Evolutionary conservation across 2,329 filamentous ascomycete genomes (phyloP), one percentile per base, ranked within the genome.

Genomic region (Fusarium verticillioides): DNA sequence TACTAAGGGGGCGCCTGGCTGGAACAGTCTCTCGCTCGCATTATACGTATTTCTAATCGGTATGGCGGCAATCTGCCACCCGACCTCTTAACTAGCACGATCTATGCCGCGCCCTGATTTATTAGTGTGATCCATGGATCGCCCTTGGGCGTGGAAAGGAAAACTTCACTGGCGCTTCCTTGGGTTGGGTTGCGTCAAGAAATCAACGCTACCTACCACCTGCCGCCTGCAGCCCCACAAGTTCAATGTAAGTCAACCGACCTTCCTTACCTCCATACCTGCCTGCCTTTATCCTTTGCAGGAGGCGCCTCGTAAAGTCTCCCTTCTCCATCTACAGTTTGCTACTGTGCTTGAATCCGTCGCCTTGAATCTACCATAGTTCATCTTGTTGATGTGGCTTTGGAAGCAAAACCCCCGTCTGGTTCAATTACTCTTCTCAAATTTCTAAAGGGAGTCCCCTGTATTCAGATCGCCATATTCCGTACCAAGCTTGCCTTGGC

Each of bases 251-350:
- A 52, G 43, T 49, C 54, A 37, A 68, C 40, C 36, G 37, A 40
- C 46, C 44, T 36, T 43, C 26, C 44, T 23, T 46, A 9, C 43
- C 43, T 39, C 37, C 37, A 39, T 50, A 32, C 30, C 18, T 65
- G 18, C 43, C 43, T 46, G 43, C 37, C 53, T 63, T 49, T 8
- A 23, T 62, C 26, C 39, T 37, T 70, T 43, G 32, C 44, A 26
- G 34, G 36, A 32, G 49, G 44, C 66, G 66, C 58, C 61, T 59
- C 50, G 43, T 56, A 58, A 63, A 74, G 63, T 65, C 60, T 74
- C 47, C 59, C 60, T 68, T 52, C 63, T 74, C 36, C 70, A 74
- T 67, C 70, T 26, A 40, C 42, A 66, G 56, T 42, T 40, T 40
- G 26, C 39, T 44, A 28, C 49, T 46, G n/a, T 34, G 37, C 50